These are phyloP conservation scores for Monosporascus sp. DNA, from an alignment of 2,329 filamentous ascomycete genomes.

Conservation along the genomic window DNA sequence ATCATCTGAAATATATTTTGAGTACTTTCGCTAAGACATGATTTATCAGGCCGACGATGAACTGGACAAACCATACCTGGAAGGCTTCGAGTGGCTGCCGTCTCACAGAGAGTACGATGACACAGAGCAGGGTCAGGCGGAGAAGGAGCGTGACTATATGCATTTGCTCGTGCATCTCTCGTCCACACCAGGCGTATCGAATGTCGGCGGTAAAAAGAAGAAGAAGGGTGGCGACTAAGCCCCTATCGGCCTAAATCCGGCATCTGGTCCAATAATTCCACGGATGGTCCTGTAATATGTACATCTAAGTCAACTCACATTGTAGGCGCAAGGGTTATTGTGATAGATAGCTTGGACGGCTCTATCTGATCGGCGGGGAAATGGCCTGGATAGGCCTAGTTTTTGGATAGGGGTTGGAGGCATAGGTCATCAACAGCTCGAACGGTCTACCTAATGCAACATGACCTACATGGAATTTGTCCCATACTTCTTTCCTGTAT, in stretches of 20 bases:
- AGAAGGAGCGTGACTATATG: conserved; percentile 87
- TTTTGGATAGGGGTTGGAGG: too few species aligned
- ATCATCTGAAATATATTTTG: too few species aligned
- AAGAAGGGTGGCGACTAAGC: conserved; percentile 43
- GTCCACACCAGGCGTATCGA: conserved; percentile 39
- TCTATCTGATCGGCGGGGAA: conserved; percentile 2
- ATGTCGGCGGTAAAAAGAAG: conserved; percentile 57
- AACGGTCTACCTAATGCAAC: too few species aligned
- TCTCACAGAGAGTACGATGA: conserved; percentile 12
- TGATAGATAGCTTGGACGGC: conserved; percentile 34
- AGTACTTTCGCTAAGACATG: not conserved
- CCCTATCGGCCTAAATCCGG: conserved; percentile 15
- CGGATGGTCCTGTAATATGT: conserved; percentile 11
- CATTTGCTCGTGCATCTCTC: conserved; percentile 80
- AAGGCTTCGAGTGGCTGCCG: conserved; percentile 82
- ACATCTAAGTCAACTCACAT: conserved; percentile 27
- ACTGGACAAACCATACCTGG: conserved; percentile 78
- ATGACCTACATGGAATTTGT: too few species aligned
- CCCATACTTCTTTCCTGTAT: too few species aligned
- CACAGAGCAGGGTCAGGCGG: conserved; percentile 13
- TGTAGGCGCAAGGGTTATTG: conserved; percentile 36
- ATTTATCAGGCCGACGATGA: conserved; percentile 75
- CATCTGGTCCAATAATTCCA: conserved; percentile 37
- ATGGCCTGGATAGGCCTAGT: too few species aligned
- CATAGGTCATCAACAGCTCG: too few species aligned